phyloP scores from a whole-genome alignment of 176 grass and related monocot species.

The Pontederia paniculata region DNA sequence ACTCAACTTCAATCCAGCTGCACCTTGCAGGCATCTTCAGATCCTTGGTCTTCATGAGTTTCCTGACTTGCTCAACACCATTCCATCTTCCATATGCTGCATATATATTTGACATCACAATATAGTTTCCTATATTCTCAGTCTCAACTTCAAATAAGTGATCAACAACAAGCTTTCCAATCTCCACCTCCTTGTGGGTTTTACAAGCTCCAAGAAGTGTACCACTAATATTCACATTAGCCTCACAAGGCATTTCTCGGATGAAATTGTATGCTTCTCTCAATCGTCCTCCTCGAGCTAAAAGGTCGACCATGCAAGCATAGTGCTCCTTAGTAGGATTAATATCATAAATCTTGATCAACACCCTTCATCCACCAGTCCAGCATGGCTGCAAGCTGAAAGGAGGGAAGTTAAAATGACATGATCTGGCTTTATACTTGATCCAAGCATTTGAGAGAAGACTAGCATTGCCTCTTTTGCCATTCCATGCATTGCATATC shows the following conservation, averaged over 20 bases:
- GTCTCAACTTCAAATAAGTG: constrained; percentile 34
- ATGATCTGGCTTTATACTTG: constrained; percentile 51
- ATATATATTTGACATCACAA: constrained; percentile 66
- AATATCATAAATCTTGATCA: constrained; percentile 35
- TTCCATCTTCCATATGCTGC: constrained; percentile 57
- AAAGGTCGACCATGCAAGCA: constrained; percentile 64
- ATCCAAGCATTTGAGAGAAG: constrained; percentile 50
- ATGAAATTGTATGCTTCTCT: constrained; percentile 53
- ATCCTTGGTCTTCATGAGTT: constrained; percentile 50
- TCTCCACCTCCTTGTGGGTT: constrained; percentile 36
- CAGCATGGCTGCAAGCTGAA: constrained; percentile 66
- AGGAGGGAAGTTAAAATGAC: constrained; percentile 52
- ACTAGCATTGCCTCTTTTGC: constrained; percentile 42
- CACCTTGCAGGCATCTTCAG: constrained; percentile 65
- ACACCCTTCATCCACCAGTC: constrained; percentile 46
- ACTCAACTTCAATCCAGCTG: constrained; percentile 59
- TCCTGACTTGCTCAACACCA: constrained; percentile 51
- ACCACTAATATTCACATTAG: constrained; percentile 43
- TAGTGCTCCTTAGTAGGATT: constrained; percentile 43
- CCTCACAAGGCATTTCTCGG: constrained; percentile 32
- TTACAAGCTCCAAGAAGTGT: constrained; percentile 53
- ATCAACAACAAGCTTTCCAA: constrained; percentile 34
- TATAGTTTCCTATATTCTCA: constrained; percentile 41
- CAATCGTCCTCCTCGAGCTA: constrained; percentile 34
- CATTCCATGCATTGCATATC: constrained; percentile 69